Base-by-base conservation (phyloP, 306 rosid genomes). In the Castanospermum australe region DNA sequence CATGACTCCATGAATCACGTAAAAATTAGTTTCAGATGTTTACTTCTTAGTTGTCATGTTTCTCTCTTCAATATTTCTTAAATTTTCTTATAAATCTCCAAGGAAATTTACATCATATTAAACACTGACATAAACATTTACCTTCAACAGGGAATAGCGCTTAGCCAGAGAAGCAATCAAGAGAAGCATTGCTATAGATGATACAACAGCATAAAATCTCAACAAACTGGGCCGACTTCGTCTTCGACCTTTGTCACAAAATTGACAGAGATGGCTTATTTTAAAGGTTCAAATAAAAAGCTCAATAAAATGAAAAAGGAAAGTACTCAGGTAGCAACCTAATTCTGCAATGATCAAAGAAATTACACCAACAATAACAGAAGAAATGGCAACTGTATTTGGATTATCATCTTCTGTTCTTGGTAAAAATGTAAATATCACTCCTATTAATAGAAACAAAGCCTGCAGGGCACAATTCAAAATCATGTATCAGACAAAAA, bases 211-310 rank as follows among this genome's bases (percentile, higher is more conserved):
- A 85, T 90, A 89, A 52, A 87, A 56, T 81, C 86, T 87, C 85
- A 94, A 78, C 59, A 89, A 81, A 76, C 83, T 75, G 7, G 80
- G 66, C 45, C 87, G 83, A 74, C 96, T 92, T 38, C 85, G 93
- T 80, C 91, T 90, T 81, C 90, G 87, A 80, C 98, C 96, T 94
- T 81, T 67, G 56, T 51, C 64, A 85, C 76, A 82, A 87, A 69
- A 59, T 56, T 39, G 5, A 71, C 33, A 69, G 61, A 47, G 42
- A 35, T 22, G 36, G 54, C 17, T 41, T 28, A 32, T 18, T 42
- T 38, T 44, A 25, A 44, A 57, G 44, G 66, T 61, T 51, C 18
- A 77, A 47, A 65, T 44, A 12, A 68, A 50, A 63, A 41, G 8
- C 41, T 35, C 24, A 30, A 62, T 54, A 44, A 11, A 48, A 77